These are phyloP conservation scores for Orychophragmus violaceus DNA, from an alignment of 345 rosid genomes.

Conservation along the genomic window DNA sequence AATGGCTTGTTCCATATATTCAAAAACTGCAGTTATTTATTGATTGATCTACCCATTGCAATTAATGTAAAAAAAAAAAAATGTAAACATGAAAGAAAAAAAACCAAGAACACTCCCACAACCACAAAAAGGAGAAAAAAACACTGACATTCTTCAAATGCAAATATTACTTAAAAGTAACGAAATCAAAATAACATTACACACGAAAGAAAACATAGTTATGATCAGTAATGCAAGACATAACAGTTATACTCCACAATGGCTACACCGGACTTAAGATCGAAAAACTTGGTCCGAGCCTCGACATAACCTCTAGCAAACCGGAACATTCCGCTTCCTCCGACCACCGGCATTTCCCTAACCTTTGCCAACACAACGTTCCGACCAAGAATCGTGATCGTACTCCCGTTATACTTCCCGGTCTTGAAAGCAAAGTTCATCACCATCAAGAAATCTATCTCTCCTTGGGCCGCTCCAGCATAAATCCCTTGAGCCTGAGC, in stretches of 20 bases:
- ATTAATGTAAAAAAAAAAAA: too few relatives aligned
- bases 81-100: not conserved
- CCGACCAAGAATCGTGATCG: conserved; percentile 23
- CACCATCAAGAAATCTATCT: conserved; percentile 29
- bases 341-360: conserved; percentile 50
- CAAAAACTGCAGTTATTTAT: not conserved
- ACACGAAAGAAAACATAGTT: not conserved
- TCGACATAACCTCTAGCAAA: conserved; percentile 52
- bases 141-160: not conserved
- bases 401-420: conserved; percentile 36
- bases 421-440: conserved; percentile 36
- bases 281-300: conserved; percentile 27
- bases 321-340: conserved; percentile 50
- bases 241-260: conserved; percentile 32
- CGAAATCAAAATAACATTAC: not conserved
- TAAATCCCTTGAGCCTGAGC: conserved; percentile 38
- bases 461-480: conserved; percentile 28
- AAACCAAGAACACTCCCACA: not conserved
- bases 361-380: conserved; percentile 25
- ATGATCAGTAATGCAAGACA: conserved; percentile 26
- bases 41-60: not conserved
- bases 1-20: not conserved
- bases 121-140: not conserved
- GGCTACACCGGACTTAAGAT: conserved; percentile 25
- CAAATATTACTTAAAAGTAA: not conserved